Percentiles rank a stretch among this genome's conserved stretches.
phyloP scores from a whole-genome alignment of 2,329 filamentous ascomycete genomes.

The Dothiorella sarmentorum region DNA sequence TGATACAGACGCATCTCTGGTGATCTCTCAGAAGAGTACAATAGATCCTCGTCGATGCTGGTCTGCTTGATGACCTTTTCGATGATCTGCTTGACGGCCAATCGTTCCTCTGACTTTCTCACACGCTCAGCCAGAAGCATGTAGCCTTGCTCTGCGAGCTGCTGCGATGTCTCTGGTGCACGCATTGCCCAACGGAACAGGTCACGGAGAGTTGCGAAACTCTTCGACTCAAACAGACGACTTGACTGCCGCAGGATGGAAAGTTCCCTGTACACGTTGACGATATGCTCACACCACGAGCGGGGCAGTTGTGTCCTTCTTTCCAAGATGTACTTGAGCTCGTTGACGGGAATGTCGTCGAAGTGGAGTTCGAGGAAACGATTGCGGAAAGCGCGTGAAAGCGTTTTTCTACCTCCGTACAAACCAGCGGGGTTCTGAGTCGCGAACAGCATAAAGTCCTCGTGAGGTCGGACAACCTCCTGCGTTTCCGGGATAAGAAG shows the following conservation, averaged over 20 bases:
- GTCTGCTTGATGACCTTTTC: conserved; percentile 74
- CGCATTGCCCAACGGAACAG: conserved; percentile 92
- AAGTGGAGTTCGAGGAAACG: conserved; percentile 96
- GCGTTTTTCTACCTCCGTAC: conserved; percentile 88
- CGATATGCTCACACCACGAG: conserved; percentile 86
- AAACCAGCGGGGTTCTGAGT: conserved; percentile 95
- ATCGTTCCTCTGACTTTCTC: conserved; percentile 80
- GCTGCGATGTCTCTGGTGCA: conserved; percentile 77
- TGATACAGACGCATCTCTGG: conserved; percentile 37
- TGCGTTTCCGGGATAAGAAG: conserved; percentile 95
- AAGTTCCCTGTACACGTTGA: conserved; percentile 89
- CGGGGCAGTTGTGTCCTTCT: conserved; percentile 85
- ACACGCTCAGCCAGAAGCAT: conserved; percentile 96
- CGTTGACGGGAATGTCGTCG: conserved; percentile 94
- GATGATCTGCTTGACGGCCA: conserved; percentile 80
- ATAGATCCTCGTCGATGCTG: conserved; percentile 62
- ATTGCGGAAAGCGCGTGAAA: conserved; percentile 94
- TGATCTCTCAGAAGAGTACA: conserved; percentile 59
- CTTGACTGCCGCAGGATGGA: conserved; percentile 86
- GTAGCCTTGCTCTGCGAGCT: conserved; percentile 88
- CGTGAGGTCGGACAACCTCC: conserved; percentile 84
- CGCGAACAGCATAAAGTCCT: conserved; percentile 96
- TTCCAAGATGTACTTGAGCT: conserved; percentile 87
- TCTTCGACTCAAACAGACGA: conserved; percentile 92
- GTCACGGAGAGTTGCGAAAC: conserved; percentile 93